Evolutionary conservation across 2,329 filamentous ascomycete species (phyloP), one percentile per base, ranked within the genome.

Genomic region (Botrytis pseudocinerea): DNA sequence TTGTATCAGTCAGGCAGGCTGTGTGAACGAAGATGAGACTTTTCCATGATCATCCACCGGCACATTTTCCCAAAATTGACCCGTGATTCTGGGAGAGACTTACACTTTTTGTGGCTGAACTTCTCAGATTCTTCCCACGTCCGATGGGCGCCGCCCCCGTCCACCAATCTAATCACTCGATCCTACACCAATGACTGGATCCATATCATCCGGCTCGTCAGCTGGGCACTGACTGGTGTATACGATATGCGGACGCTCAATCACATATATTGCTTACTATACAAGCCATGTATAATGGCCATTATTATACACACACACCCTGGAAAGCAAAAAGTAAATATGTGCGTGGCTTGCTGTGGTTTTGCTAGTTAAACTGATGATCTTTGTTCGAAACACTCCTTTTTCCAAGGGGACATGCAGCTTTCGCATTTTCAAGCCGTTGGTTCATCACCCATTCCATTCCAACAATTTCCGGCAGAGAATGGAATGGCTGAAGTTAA

Each of bases 31-130:
- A 66, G 46, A 66, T 66, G 46, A 66, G 64, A 66, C 64, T 66
- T 54, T 57, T 54, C 20, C 42, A 51, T 65, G 59, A 71, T 65
- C 64, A 54, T 48, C 61, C 61, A 63, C 44, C 32, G 69, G 60
- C 69, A 40, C 32, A 40, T 65, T 28, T 48, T 42, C 44, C 44
- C n/a, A 51, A 51, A 28, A 42, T 71, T 57, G 60, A 71, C 60
- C 69, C 35, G 61, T 71, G 70, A 71, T 71, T 71, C 42, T 66
- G 64, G 32, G 44, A 38, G 46, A 51, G 18, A 71, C 44, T 65
- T 66, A 66, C 64, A 35, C 64, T 54, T 48, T 71, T 66, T 71
- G 48, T 71, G 70, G 70, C 70, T 65, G 70, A 64, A 66, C 57
- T 57, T 57, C 69, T 69, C 48, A 48, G 46, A 66, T 69, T 57